A percentile compares a stretch with the other conserved stretches of the same genome.
phyloP scores from a whole-genome alignment of 2,329 filamentous ascomycete species.

The Spiromastix sp. region DNA sequence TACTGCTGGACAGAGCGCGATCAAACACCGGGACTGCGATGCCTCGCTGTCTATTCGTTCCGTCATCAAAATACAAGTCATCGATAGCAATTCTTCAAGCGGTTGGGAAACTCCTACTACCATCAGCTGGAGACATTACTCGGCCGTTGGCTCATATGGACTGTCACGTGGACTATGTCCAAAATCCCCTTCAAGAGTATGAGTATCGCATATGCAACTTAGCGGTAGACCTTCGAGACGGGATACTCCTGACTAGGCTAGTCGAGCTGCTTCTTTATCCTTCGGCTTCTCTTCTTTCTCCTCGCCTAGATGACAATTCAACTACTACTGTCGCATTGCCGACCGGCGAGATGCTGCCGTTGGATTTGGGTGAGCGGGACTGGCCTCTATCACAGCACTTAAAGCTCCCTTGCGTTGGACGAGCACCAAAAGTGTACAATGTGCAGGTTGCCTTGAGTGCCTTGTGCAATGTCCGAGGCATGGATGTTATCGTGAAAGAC shows the following conservation, averaged over 20 bases:
- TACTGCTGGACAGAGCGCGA: conserved; percentile 48
- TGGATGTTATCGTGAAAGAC: conserved; percentile 30
- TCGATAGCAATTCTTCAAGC: conserved; percentile 44
- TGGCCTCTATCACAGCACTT: conserved; percentile 47
- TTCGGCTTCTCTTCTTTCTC: conserved; percentile 17
- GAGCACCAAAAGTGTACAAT: conserved; percentile 49
- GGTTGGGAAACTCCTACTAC: conserved; percentile 44
- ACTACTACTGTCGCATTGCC: conserved; percentile 38
- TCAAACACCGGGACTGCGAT: conserved; percentile 20
- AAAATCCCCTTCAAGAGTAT: conserved; percentile 50
- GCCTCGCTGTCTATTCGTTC: conserved; percentile 40
- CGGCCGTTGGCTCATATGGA: conserved; percentile 46
- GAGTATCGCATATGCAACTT: conserved; percentile 49
- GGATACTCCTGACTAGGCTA: conserved; percentile 48
- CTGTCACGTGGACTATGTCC: conserved; percentile 44
- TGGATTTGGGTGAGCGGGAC: conserved; percentile 23
- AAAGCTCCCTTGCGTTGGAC: conserved; percentile 46
- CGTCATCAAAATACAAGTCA: conserved; percentile 44
- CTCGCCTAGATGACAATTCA: conserved; percentile 19
- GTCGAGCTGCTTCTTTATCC: conserved; percentile 48
- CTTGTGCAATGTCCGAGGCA: conserved; percentile 34
- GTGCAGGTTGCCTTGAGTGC: conserved; percentile 47
- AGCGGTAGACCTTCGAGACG: conserved; percentile 52
- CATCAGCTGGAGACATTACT: conserved; percentile 47
- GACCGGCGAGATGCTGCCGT: conserved; percentile 32